Conservation (phyloP, 2,329 filamentous ascomycete genomes). For the Aspergillus piperis region DNA sequence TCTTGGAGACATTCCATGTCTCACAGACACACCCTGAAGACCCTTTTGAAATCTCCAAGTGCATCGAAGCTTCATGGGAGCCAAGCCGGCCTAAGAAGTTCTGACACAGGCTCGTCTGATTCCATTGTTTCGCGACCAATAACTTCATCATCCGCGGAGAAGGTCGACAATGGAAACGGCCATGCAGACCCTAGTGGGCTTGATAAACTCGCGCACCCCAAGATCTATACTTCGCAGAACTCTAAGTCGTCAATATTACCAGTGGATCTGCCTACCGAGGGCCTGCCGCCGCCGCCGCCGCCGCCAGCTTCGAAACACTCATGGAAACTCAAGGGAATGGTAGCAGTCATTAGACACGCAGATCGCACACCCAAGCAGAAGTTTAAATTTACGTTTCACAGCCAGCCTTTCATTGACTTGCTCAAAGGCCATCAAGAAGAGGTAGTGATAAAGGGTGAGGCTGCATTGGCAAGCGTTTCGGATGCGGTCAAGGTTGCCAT, state of each 20-base stretch:
- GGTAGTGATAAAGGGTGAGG: conserved; percentile 88
- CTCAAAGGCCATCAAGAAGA: conserved; percentile 96
- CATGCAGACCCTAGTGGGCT: conserved; percentile 14
- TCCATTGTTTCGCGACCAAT: conserved; percentile 32
- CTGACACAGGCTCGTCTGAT: conserved; percentile 51
- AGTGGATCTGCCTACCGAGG: conserved; percentile 28
- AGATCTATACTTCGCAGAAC: conserved; percentile 26
- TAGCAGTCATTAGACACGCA: conserved; percentile 93
- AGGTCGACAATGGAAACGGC: conserved; percentile 23
- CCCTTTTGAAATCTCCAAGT: conserved; percentile 65
- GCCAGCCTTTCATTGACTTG: conserved; percentile 90
- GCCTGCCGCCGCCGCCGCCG: conserved; percentile 58
- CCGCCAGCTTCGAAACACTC: conserved; percentile 80
- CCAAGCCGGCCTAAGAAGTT: conserved; percentile 44
- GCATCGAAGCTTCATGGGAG: conserved; percentile 59
- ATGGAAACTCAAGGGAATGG: conserved; percentile 97
- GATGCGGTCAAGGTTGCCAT: conserved; percentile 83
- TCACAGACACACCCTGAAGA: conserved; percentile 56
- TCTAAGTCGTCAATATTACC: conserved; percentile 30
- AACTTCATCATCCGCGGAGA: conserved; percentile 38
- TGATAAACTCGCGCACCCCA: conserved; percentile 26
- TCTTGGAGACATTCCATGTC: conserved; percentile 43
- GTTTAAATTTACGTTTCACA: conserved; percentile 99
- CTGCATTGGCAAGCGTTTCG: conserved; percentile 83
- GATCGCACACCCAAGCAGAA: conserved; percentile 98